Evolutionary conservation across 2,329 filamentous ascomycete species (phyloP).

Genomic region (Penicillium thymicola): DNA sequence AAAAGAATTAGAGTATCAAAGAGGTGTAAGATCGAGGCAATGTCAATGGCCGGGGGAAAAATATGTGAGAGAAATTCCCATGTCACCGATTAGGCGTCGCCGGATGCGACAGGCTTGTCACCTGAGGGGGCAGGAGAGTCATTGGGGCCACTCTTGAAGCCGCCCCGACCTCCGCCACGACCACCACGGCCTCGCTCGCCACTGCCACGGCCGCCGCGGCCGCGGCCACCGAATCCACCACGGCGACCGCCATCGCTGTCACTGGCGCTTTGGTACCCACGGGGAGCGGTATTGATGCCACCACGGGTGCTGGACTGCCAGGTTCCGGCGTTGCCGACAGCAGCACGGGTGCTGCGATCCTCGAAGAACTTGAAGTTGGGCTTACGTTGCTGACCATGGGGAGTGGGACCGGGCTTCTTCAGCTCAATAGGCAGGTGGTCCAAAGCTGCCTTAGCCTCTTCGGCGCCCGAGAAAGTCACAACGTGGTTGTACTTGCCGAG

Average conservation of each 20-base stretch:
- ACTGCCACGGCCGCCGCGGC: conserved; percentile 48
- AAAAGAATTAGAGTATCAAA: conserved; percentile 30
- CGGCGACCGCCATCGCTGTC: conserved; percentile 68
- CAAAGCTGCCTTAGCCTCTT: conserved; percentile 78
- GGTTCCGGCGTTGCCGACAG: conserved; percentile 52
- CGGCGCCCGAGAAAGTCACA: conserved; percentile 73
- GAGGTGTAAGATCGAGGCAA: conserved; percentile 13
- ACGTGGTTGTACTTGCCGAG: conserved; percentile 72
- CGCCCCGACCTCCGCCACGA: conserved; percentile 53
- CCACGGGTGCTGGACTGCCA: conserved; percentile 60
- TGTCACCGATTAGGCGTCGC: conserved; percentile 30
- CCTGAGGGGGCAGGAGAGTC: conserved; percentile 35
- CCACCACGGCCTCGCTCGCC: conserved; percentile 57
- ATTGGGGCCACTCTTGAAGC: conserved; percentile 52
- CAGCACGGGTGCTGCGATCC: conserved; percentile 55
- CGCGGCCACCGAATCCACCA: conserved; percentile 57
- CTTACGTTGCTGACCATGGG: conserved; percentile 68
- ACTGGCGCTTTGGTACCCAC: conserved; percentile 82
- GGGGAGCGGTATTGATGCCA: conserved; percentile 62
- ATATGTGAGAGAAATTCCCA: conserved; percentile 14
- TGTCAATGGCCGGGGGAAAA: conserved; percentile 14
- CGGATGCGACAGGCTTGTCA: conserved; percentile 36
- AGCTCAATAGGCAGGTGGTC: conserved; percentile 70
- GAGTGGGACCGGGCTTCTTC: conserved; percentile 60
- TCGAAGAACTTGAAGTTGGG: conserved; percentile 82